Evolutionary conservation across 2,329 filamentous ascomycete genomes (phyloP).

Genomic region (Botrytis paeoniae): DNA sequence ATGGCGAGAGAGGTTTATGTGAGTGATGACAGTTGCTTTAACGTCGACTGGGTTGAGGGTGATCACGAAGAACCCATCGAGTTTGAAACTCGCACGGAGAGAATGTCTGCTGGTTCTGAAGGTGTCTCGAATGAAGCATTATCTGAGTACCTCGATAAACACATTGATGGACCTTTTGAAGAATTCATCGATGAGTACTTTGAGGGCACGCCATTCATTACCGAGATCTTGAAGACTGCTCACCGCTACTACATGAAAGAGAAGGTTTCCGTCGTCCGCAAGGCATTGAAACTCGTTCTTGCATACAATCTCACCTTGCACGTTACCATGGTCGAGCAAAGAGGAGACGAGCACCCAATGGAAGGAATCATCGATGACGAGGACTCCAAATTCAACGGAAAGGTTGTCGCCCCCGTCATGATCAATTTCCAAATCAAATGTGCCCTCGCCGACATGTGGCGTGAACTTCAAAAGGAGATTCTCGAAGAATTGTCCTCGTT

Average conservation of each 20-base stretch:
- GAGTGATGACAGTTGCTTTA: conserved; percentile 86
- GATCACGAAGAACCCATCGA: conserved; percentile 70
- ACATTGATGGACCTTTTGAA: conserved; percentile 90
- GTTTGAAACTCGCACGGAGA: conserved; percentile 84
- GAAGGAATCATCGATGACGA: conserved; percentile 83
- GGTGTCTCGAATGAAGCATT: conserved; percentile 78
- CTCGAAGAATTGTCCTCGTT: conserved; percentile 87
- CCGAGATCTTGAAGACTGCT: conserved; percentile 92
- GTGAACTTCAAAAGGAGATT: conserved; percentile 92
- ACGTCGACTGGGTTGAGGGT: conserved; percentile 89
- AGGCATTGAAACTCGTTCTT: conserved; percentile 89
- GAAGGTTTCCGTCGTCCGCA: conserved; percentile 84
- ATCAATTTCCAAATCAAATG: conserved; percentile 99
- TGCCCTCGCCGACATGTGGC: conserved; percentile 96
- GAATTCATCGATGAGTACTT: conserved; percentile 95
- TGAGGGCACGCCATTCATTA: conserved; percentile 90
- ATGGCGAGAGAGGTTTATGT: conserved; percentile 93
- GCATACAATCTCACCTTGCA: conserved; percentile 95
- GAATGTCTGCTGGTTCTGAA: conserved; percentile 83
- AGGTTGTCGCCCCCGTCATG: conserved; percentile 93
- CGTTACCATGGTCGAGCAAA: conserved; percentile 89
- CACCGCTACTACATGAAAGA: conserved; percentile 91
- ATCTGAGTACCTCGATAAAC: conserved; percentile 90
- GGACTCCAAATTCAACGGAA: conserved; percentile 82
- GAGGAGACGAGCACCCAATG: conserved; percentile 74